A percentile compares a stretch with the other conserved stretches of the same genome.
Conservation (phyloP, 176 grass and related monocot genomes). For the Aegilops tauschii region DNA sequence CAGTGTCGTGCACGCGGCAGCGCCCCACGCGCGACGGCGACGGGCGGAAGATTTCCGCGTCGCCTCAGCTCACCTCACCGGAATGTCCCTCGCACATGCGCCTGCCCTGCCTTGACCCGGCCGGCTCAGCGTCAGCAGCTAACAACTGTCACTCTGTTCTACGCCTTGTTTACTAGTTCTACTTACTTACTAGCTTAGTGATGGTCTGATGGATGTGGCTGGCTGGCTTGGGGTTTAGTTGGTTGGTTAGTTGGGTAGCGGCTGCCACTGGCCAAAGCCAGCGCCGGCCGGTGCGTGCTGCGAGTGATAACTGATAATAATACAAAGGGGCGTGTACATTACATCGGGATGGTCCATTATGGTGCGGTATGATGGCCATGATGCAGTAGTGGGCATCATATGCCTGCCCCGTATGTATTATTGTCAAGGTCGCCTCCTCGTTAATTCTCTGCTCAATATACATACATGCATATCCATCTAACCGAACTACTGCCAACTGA, state of each 20-base stretch:
- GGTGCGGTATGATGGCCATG: neutral
- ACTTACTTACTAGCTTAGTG: no score
- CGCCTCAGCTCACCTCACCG: no score
- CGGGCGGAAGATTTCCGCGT: neutral
- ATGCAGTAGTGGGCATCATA: neutral
- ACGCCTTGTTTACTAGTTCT: neutral
- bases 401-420: conserved; percentile 31
- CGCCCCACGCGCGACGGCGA: conserved; percentile 26
- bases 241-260: neutral
- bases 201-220: neutral
- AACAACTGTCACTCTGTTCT: neutral
- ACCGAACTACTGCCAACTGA: neutral
- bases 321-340: conserved; percentile 7
- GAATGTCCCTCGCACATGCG: conserved; percentile 24
- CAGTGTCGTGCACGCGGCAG: conserved; percentile 19
- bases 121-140: neutral
- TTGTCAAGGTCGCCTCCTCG: neutral
- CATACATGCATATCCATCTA: neutral
- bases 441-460: neutral
- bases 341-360: conserved; percentile 14
- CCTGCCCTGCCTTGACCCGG: conserved; percentile 5
- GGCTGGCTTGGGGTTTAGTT: neutral
- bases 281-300: neutral
- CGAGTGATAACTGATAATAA: neutral
- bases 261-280: conserved; percentile 16